Percentiles rank a stretch among this genome's conserved stretches.
Conservation (phyloP, 192 early-diverging fungal species). For the Coemansia sp. region DNA sequence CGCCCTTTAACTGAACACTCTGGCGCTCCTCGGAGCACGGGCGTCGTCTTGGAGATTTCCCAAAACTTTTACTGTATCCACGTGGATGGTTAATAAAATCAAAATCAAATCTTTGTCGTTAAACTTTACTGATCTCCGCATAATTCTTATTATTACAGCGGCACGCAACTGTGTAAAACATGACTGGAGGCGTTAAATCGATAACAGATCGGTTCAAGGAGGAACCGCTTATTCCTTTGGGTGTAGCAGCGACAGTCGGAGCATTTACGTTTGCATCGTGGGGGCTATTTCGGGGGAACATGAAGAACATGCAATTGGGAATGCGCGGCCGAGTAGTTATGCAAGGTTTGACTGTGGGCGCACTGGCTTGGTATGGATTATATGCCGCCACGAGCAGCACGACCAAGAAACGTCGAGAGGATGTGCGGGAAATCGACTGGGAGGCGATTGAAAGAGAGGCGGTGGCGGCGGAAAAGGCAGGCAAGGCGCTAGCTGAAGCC, state of each 20-base stretch:
- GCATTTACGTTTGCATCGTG: slow-evolving; percentile 42
- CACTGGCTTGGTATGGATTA: slow-evolving; percentile 33
- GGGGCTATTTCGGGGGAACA: slow-evolving; percentile 29
- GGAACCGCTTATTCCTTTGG: slow-evolving; percentile 43
- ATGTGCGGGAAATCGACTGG: slow-evolving; percentile 45
- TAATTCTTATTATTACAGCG: neutral
- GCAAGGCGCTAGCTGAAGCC: slow-evolving; percentile 2
- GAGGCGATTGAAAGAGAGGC: slow-evolving; percentile 40
- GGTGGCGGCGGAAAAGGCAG: slow-evolving; percentile 19
- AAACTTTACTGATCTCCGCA: neutral
- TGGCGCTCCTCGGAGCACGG: no score
- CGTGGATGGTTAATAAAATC: no score
- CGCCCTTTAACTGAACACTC: no score
- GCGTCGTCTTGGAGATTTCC: no score
- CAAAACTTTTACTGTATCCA: no score
- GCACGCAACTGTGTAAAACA: neutral
- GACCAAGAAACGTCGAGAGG: slow-evolving; percentile 2
- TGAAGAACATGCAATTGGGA: slow-evolving; percentile 32
- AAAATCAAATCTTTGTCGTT: no score
- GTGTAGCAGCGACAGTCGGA: slow-evolving; percentile 29
- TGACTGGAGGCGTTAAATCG: slow-evolving; percentile 14
- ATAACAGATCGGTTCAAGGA: slow-evolving; percentile 30
- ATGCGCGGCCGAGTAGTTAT: slow-evolving; percentile 46
- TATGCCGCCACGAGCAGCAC: slow-evolving; percentile 1
- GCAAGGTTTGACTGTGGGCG: slow-evolving; percentile 43